A percentile compares a stretch with the other conserved stretches of the same genome.
Evolutionary conservation across 2,329 filamentous ascomycete genomes (phyloP).

Genomic region (Chaetomium globosum): DNA sequence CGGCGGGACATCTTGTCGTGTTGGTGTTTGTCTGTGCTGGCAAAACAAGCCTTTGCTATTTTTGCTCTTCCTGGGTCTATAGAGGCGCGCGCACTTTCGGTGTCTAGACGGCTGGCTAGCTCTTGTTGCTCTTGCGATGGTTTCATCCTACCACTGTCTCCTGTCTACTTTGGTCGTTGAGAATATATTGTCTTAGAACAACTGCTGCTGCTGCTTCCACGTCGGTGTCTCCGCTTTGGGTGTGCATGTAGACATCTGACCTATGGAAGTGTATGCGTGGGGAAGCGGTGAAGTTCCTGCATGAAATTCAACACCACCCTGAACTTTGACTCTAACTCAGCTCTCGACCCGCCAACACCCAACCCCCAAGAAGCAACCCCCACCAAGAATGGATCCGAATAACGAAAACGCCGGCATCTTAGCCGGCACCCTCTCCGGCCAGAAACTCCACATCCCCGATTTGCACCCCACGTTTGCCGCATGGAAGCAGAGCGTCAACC

Average conservation of each 20-base stretch:
- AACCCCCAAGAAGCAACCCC: neutral
- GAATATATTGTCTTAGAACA: constrained; percentile 1
- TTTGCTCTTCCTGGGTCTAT: neutral
- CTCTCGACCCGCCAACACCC: neutral
- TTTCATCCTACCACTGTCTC: neutral
- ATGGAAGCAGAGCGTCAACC: constrained; percentile 30
- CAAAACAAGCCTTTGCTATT: neutral
- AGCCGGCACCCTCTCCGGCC: constrained; percentile 11
- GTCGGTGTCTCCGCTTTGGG: neutral
- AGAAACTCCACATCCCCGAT: constrained; percentile 26
- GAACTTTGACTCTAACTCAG: neutral
- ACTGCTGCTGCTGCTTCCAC: neutral
- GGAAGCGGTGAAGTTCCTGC: neutral
- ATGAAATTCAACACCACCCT: neutral
- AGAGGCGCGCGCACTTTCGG: constrained; percentile 4
- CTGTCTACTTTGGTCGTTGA: constrained; percentile 9
- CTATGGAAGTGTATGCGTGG: neutral
- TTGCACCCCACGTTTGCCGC: constrained; percentile 18
- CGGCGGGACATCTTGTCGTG: neutral
- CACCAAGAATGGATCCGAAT: neutral
- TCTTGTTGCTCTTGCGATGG: neutral
- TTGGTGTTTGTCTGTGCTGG: neutral
- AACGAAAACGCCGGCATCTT: neutral
- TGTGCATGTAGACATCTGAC: neutral
- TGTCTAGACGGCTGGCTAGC: constrained; percentile 8